Evolutionary conservation across 108 stramenopile genomes (phyloP).

Genomic region (Cylindrotheca fusiformis): DNA sequence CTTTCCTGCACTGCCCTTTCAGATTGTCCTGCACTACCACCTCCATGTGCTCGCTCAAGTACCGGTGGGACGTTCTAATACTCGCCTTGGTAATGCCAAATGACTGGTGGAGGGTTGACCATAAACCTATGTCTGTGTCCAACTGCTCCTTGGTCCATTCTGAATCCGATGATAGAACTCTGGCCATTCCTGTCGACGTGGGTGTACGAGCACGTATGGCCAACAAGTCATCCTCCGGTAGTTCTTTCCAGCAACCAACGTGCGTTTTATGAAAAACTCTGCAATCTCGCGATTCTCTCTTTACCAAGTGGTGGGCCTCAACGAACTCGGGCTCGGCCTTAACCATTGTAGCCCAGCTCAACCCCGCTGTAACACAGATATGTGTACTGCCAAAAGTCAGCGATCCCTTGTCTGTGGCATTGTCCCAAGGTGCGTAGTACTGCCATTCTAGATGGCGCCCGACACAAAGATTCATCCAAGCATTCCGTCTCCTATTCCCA

Average conservation of each 20-base stretch:
- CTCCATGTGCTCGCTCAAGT: constrained; percentile 47
- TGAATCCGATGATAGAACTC: constrained; percentile 13
- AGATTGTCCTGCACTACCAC: constrained; percentile 68
- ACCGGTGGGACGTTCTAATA: constrained; percentile 32
- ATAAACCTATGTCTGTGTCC: background rate
- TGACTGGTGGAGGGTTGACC: constrained; percentile 10
- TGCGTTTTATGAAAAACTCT: background rate
- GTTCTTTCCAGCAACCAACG: background rate
- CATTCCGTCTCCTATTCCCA: background rate
- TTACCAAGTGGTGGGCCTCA: background rate
- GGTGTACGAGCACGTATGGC: constrained; percentile 16
- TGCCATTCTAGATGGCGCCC: constrained; percentile 22
- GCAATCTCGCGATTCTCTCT: background rate
- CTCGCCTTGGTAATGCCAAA: constrained; percentile 37
- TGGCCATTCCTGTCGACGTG: constrained; percentile 18
- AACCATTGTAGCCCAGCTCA: background rate
- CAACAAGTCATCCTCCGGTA: background rate
- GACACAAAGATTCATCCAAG: constrained; percentile 3
- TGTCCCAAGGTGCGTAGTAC: constrained; percentile 8
- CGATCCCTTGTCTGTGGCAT: background rate
- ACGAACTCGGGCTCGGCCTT: background rate
- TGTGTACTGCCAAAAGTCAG: background rate
- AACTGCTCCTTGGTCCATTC: background rate
- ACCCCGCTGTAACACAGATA: background rate
- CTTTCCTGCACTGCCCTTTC: constrained; percentile 63